Conservation (phyloP, 176 grass and related monocot species). For the Oropetium thomaeum region DNA sequence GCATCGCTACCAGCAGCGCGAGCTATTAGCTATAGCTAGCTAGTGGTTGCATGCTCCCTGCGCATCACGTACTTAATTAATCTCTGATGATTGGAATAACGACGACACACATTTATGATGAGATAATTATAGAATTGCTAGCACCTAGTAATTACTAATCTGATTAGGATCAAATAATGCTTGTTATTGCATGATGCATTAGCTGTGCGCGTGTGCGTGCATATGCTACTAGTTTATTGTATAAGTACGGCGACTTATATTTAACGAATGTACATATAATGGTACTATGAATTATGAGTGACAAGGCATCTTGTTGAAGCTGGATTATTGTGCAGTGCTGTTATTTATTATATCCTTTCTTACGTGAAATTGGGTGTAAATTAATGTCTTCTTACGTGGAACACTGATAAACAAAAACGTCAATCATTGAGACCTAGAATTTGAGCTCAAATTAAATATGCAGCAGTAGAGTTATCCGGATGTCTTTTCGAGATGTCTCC, state of each 20-base stretch:
- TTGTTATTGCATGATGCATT: constrained; percentile 15
- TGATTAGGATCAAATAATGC: background rate
- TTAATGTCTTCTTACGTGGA: no score
- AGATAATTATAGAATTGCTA: background rate
- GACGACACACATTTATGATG: background rate
- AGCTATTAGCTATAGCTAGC: no score
- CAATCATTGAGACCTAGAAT: background rate
- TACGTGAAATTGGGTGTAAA: background rate
- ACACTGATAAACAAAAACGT: background rate
- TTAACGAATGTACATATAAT: background rate
- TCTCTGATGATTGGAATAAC: constrained; percentile 25
- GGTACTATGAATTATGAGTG: no score
- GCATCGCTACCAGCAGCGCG: background rate
- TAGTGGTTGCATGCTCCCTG: no score
- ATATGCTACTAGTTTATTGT: background rate
- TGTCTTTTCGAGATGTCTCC: constrained; percentile 5
- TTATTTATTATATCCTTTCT: no score
- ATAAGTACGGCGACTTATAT: background rate
- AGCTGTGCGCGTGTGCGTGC: background rate
- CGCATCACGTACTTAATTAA: no score
- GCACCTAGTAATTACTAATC: background rate
- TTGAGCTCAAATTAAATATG: background rate
- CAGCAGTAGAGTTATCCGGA: background rate
- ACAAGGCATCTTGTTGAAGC: background rate
- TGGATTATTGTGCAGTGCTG: no score